Evolutionary conservation across 495 filamentous ascomycete species (phyloP), one percentile per base, ranked within the genome.

Genomic region (Xylaria scruposa): DNA sequence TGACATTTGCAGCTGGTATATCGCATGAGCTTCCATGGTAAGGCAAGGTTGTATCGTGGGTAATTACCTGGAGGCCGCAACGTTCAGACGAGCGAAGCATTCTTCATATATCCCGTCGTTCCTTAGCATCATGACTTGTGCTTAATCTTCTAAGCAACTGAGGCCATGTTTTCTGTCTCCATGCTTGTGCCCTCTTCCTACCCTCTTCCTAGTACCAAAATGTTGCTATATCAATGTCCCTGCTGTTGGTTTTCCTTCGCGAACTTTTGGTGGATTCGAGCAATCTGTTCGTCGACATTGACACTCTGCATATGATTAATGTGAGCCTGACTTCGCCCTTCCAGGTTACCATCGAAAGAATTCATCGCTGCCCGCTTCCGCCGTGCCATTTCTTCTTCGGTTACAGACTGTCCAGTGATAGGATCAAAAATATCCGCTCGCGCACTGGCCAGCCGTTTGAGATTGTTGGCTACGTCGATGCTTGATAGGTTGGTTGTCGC

Each of bases 361-460:
- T 85, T 86, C 49, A 85, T 80, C 9, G 90, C 91, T 10, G 88
- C 88, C 75, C 89, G 91, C 85, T 96, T 97, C 76, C 92, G 86
- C 70, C 94, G 83, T 47, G 88, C 90, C 72, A 88, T 85, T 81
- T 97, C 94, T 75, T 97, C 94, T 61, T 91, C 90, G 0, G 87
- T 82, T 42, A 93, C 81, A 21, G 88, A 82, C 76, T 91, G 85
- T 2, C 92, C 92, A 0, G 90, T 90, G 26, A 88, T 86, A 4
- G 86, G 86, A 75, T 99, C 95, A 78, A 97, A 98, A n/a, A 98
- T 87, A 78, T 99, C 96, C 72, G 87, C 91, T 42, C 96, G 89
- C 78, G 97, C 94, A 66, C 91, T 94, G n/a, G 95, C 94, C 38
- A 98, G 87, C n/a, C 96, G 93, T 83, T 98, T 98, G 72, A 99